Evolutionary conservation across 805 yeast species (phyloP).

Genomic region (Pichia sporocuriosa): DNA sequence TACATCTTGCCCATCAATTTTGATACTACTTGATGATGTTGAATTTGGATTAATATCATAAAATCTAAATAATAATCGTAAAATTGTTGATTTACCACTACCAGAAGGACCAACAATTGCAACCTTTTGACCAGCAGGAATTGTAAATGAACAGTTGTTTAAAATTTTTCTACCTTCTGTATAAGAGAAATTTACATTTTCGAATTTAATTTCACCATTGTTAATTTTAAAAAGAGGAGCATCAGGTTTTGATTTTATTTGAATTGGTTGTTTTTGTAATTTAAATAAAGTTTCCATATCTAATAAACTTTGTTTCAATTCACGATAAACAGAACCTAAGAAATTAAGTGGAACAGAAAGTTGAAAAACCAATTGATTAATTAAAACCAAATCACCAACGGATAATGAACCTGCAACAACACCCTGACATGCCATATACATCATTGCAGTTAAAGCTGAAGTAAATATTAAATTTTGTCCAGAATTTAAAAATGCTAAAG

Average conservation of each 20-base stretch:
- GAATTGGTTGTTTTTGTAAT: slow-evolving; percentile 67
- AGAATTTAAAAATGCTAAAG: slow-evolving; percentile 68
- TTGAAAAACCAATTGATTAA: slow-evolving; percentile 94
- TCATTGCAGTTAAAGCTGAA: slow-evolving; percentile 87
- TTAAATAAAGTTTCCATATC: slow-evolving; percentile 95
- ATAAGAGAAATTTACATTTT: slow-evolving; percentile 89
- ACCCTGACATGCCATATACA: slow-evolving; percentile 96
- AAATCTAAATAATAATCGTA: slow-evolving; percentile 79
- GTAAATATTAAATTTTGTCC: slow-evolving; percentile 82
- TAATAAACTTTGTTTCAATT: slow-evolving; percentile 81
- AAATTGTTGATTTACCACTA: slow-evolving; percentile 86
- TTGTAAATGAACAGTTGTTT: slow-evolving; percentile 69
- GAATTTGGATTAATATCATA: slow-evolving; percentile 52
- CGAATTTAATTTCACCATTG: slow-evolving; percentile 79
- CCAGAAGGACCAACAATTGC: slow-evolving; percentile 98
- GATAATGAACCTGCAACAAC: slow-evolving; percentile 76
- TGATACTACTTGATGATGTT: slow-evolving; percentile 41
- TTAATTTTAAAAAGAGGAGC: slow-evolving; percentile 55
- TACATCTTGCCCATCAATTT: slow-evolving; percentile 86
- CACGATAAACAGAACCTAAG: slow-evolving; percentile 92
- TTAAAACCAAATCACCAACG: slow-evolving; percentile 91
- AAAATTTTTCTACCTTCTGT: slow-evolving; percentile 84
- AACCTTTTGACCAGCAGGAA: slow-evolving; percentile 86
- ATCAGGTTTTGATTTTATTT: slow-evolving; percentile 52
- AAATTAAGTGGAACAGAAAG: slow-evolving; percentile 91